Percentiles rank a stretch among this genome's conserved stretches.
Evolutionary conservation across 139 green algal species (phyloP).

Genomic region (Yamagishiella unicocca): DNA sequence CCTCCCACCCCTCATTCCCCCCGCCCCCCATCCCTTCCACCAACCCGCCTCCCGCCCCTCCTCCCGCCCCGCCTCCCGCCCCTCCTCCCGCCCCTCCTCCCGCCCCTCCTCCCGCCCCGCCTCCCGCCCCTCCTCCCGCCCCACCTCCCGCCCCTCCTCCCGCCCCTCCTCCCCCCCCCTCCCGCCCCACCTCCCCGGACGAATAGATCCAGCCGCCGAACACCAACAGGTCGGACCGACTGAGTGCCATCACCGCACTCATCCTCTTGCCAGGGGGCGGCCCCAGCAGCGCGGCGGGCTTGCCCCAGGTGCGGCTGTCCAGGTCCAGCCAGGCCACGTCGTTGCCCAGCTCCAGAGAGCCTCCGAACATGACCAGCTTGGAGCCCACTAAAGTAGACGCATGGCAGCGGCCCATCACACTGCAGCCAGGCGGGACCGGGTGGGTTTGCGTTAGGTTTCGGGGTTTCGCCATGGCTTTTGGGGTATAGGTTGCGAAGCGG

Average conservation of each 20-base stretch:
- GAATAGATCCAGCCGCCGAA: constrained; percentile 58
- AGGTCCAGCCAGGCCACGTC: constrained; percentile 48
- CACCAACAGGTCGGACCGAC: constrained; percentile 27
- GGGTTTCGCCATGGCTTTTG: too few species aligned
- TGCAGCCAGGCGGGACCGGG: too few species aligned
- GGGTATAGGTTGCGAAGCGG: too few species aligned
- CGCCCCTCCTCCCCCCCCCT: not conserved
- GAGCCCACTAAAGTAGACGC: constrained; percentile 38
- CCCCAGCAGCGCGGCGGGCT: constrained; percentile 11
- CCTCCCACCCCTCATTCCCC: too few species aligned
- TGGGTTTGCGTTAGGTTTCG: too few species aligned
- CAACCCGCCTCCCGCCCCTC: too few species aligned
- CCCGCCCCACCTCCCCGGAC: constrained; percentile 11
- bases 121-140: too few species aligned
- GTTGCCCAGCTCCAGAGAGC: constrained; percentile 41
- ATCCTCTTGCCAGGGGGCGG: constrained; percentile 35
- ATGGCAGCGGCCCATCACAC: constrained; percentile 49
- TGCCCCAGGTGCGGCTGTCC: constrained; percentile 28
- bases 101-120: too few species aligned
- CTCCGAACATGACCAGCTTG: constrained; percentile 56
- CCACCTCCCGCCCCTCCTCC: not conserved
- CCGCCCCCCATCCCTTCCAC: too few species aligned
- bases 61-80: too few species aligned
- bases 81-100: too few species aligned
- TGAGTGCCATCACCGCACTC: constrained; percentile 47